Percentiles rank a stretch among this genome's conserved stretches.
Evolutionary conservation across 2,329 filamentous ascomycete genomes (phyloP).

Genomic region (Bipolaris gigantea): DNA sequence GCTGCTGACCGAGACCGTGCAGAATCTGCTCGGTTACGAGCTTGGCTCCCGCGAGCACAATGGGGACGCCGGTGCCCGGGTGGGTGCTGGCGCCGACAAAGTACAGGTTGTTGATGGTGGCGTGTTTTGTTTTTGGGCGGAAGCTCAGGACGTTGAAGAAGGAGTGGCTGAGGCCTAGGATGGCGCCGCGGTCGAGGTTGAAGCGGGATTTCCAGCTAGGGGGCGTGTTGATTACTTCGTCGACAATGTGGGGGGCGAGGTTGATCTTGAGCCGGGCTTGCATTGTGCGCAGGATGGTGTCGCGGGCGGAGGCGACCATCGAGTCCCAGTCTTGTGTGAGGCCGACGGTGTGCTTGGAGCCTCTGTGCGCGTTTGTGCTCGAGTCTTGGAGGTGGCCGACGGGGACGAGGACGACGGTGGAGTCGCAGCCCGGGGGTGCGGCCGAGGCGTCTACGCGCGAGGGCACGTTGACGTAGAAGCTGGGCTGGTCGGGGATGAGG

Average conservation of each 20-base stretch:
- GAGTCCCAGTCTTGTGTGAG: slow-evolving; percentile 61
- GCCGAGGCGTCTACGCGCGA: slow-evolving; percentile 68
- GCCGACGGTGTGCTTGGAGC: slow-evolving; percentile 46
- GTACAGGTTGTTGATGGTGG: slow-evolving; percentile 58
- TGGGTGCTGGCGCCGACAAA: slow-evolving; percentile 77
- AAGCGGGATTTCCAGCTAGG: slow-evolving; percentile 66
- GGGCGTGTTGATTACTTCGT: slow-evolving; percentile 69
- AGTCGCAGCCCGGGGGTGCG: slow-evolving; percentile 66
- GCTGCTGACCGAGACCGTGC: slow-evolving; percentile 31
- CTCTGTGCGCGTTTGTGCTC: slow-evolving; percentile 44
- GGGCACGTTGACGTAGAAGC: slow-evolving; percentile 78
- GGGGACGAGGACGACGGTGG: slow-evolving; percentile 70
- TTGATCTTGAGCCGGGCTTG: slow-evolving; percentile 61
- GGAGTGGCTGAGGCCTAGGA: slow-evolving; percentile 69
- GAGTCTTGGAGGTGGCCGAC: slow-evolving; percentile 65
- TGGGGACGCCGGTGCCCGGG: slow-evolving; percentile 75
- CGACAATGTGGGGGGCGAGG: slow-evolving; percentile 54
- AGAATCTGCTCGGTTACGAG: slow-evolving; percentile 61
- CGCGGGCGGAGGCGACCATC: slow-evolving; percentile 62
- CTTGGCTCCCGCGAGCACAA: slow-evolving; percentile 69
- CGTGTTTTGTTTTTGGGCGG: slow-evolving; percentile 61
- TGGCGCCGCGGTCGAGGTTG: slow-evolving; percentile 75
- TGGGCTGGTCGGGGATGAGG: slow-evolving; percentile 66
- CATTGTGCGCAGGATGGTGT: slow-evolving; percentile 64
- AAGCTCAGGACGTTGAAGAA: slow-evolving; percentile 75